phyloP scores from a whole-genome alignment of 2,329 filamentous ascomycete species.

The Hypoxylon rubiginosum region DNA sequence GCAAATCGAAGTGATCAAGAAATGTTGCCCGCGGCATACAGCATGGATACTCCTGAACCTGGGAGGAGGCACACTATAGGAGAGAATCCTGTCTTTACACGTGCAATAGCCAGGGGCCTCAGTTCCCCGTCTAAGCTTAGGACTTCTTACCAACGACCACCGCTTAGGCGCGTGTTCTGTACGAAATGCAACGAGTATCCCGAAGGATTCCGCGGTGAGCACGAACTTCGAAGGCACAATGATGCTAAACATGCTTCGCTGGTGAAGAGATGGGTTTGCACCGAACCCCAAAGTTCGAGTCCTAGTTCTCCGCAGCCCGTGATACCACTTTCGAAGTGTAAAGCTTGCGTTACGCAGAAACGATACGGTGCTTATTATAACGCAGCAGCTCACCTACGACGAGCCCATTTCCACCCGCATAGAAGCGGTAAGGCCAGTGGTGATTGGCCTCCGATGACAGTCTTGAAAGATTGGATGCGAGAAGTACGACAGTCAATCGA shows the following conservation, averaged over 20 bases:
- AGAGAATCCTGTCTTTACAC: slow-evolving; percentile 59
- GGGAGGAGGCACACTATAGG: slow-evolving; percentile 62
- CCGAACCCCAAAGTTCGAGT: slow-evolving; percentile 60
- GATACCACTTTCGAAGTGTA: slow-evolving; percentile 67
- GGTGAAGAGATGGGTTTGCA: slow-evolving; percentile 69
- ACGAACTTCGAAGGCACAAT: slow-evolving; percentile 81
- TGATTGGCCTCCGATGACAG: slow-evolving; percentile 70
- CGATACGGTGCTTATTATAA: slow-evolving; percentile 72
- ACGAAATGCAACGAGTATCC: slow-evolving; percentile 83
- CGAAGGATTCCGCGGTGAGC: slow-evolving; percentile 90
- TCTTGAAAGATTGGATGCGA: slow-evolving; percentile 72
- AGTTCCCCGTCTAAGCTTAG: slow-evolving; percentile 60
- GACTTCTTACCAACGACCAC: slow-evolving; percentile 65
- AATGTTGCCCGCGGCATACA: slow-evolving; percentile 42
- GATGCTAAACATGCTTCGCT: slow-evolving; percentile 69
- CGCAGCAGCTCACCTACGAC: slow-evolving; percentile 69
- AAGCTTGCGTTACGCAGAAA: slow-evolving; percentile 69
- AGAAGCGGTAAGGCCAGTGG: slow-evolving; percentile 69
- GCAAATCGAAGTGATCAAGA: slow-evolving; percentile 49
- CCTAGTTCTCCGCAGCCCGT: slow-evolving; percentile 61
- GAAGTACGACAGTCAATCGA: slow-evolving; percentile 67
- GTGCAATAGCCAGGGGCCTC: slow-evolving; percentile 56
- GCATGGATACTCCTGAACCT: slow-evolving; percentile 45
- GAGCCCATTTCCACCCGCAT: slow-evolving; percentile 70
- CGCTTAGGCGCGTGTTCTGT: slow-evolving; percentile 81